Conservation (phyloP, 164 flowering plant species). For the Annona cherimola region DNA sequence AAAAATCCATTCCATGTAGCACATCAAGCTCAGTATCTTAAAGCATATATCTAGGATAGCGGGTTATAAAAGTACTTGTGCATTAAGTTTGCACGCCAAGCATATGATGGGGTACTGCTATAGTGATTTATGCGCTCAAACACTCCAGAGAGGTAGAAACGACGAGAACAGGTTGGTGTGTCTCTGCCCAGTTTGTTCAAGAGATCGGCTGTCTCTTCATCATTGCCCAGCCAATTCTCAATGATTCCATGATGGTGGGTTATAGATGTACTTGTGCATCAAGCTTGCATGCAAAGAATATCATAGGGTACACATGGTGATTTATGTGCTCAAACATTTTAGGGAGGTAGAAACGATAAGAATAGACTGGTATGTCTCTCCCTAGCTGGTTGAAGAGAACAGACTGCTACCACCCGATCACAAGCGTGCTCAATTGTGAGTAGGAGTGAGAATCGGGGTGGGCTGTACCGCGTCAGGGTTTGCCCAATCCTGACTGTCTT, state of each 20-base stretch:
- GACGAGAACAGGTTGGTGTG: conserved; percentile 8
- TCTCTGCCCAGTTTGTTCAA: conserved; percentile 23
- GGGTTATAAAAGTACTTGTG: conserved; percentile 7
- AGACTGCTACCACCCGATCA: too few species aligned
- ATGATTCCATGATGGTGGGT: conserved; percentile 11
- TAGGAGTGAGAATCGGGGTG: too few species aligned
- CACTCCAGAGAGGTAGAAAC: conserved; percentile 13
- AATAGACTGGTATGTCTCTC: conserved; percentile 19
- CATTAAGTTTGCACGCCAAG: conserved; percentile 14
- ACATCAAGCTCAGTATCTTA: too few species aligned
- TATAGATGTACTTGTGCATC: conserved; percentile 1
- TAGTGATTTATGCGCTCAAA: conserved; percentile 14
- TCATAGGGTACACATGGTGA: conserved; percentile 13
- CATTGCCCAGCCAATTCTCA: conserved; percentile 23
- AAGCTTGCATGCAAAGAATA: conserved; percentile 14
- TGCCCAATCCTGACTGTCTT: too few species aligned
- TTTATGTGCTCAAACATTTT: conserved; percentile 14
- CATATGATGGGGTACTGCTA: conserved; percentile 16
- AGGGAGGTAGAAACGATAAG: conserved; percentile 11
- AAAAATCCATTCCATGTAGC: too few species aligned
- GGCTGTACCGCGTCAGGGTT: too few species aligned
- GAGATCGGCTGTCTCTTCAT: conserved; percentile 19
- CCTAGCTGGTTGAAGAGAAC: conserved; percentile 19
- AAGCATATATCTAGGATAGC: too few species aligned
- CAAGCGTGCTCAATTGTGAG: too few species aligned